Evolutionary conservation across 371 early-diverging fungal genomes (phyloP).

Genomic region (Dinochytrium kinnereticum): DNA sequence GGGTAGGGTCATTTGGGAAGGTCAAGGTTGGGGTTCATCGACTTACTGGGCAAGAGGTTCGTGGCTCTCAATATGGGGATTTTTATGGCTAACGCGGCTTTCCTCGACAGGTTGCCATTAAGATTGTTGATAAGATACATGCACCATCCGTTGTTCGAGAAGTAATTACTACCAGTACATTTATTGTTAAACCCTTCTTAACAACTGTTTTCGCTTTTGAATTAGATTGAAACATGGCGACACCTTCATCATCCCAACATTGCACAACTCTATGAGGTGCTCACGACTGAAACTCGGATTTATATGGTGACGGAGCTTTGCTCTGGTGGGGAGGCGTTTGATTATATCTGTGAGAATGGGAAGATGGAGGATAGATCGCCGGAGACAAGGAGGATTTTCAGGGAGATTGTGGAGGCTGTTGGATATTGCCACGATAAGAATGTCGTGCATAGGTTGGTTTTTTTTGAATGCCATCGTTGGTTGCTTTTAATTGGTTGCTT

Average conservation of each 20-base stretch:
- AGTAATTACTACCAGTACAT: constrained; percentile 23
- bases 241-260: constrained; percentile 85
- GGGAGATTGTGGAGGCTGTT: constrained; percentile 76
- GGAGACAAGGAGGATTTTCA: constrained; percentile 68
- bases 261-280: constrained; percentile 83
- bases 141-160: constrained; percentile 77
- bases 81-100: too few relatives aligned
- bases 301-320: constrained; percentile 83
- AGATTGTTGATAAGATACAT: constrained; percentile 84
- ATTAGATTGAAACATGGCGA: constrained; percentile 84
- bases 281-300: constrained; percentile 79
- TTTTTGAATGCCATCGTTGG: constrained; percentile 8
- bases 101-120: constrained; percentile 71
- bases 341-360: constrained; percentile 67
- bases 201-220: background rate
- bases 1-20: constrained; percentile 83
- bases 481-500: constrained; percentile 21
- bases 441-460: constrained; percentile 75
- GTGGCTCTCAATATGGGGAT: constrained; percentile 9
- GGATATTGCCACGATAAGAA: constrained; percentile 76
- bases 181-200: background rate
- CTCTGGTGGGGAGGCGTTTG: constrained; percentile 75
- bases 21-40: constrained; percentile 81
- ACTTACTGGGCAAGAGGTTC: constrained; percentile 71
- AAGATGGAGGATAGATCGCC: constrained; percentile 56